A percentile compares a stretch with the other conserved stretches of the same genome.
Evolutionary conservation across 495 filamentous ascomycete genomes (phyloP).

Genomic region (Rhypophila decipiens): DNA sequence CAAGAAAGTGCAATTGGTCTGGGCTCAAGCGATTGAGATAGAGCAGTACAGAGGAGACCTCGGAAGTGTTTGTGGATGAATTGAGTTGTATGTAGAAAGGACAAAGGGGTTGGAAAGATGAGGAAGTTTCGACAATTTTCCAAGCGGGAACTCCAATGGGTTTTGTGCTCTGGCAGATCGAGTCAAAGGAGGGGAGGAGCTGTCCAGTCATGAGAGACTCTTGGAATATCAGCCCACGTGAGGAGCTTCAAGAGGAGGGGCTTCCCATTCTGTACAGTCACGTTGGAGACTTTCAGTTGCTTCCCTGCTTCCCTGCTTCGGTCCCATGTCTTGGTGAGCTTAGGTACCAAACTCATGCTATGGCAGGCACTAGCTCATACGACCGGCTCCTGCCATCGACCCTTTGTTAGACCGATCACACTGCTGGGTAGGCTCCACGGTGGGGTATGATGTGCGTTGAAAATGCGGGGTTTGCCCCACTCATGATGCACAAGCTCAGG

Average conservation of each 20-base stretch:
- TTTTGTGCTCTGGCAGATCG: constrained; percentile 6
- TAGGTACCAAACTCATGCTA: too few relatives aligned
- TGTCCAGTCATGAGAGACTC: constrained; percentile 18
- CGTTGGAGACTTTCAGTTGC: too few relatives aligned
- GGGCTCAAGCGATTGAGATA: too few relatives aligned
- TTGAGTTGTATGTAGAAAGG: background rate
- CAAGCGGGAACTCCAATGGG: background rate
- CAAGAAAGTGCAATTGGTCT: too few relatives aligned
- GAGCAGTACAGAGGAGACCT: background rate
- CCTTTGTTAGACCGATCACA: too few relatives aligned
- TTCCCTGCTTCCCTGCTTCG: too few relatives aligned
- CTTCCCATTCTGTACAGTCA: too few relatives aligned
- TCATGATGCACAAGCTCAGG: too few relatives aligned
- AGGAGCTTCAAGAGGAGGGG: constrained; percentile 17
- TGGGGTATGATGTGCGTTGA: background rate
- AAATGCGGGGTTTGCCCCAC: constrained; percentile 12
- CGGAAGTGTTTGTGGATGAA: background rate
- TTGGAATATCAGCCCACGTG: constrained; percentile 11
- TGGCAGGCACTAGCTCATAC: too few relatives aligned
- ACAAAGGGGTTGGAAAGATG: background rate
- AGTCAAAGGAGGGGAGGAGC: constrained; percentile 1
- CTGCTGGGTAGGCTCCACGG: background rate
- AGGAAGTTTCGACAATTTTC: too few relatives aligned
- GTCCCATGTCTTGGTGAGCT: too few relatives aligned
- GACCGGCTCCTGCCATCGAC: too few relatives aligned